These are phyloP conservation scores for Aquilaria yunnanensis DNA, from an alignment of 345 rosid species.

Conservation along the genomic window DNA sequence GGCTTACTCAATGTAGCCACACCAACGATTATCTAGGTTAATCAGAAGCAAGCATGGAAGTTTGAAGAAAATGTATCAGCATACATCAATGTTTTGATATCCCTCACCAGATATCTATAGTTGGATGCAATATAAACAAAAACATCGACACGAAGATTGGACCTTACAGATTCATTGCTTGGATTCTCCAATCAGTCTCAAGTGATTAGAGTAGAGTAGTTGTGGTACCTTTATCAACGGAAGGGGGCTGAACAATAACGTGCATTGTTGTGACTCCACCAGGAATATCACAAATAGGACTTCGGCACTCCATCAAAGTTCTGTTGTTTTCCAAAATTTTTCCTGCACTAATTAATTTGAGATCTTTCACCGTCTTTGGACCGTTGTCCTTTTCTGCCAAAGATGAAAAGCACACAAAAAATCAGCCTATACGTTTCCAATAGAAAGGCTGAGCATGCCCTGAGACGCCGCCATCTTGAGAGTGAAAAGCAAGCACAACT, in stretches of 20 bases:
- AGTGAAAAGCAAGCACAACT: too few species aligned
- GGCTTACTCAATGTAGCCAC: slow-evolving; percentile 3
- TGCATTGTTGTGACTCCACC: slow-evolving; percentile 97
- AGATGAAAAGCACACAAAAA: slow-evolving; percentile 2
- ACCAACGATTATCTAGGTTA: slow-evolving; percentile 7
- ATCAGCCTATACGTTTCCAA: slow-evolving; percentile 1
- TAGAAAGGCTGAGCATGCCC: not conserved
- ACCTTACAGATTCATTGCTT: not conserved
- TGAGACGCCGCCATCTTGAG: not conserved
- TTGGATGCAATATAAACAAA: not conserved
- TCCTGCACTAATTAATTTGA: slow-evolving; percentile 91
- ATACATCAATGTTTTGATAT: not conserved
- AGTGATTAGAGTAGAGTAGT: not conserved
- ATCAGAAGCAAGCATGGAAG: slow-evolving; percentile 7
- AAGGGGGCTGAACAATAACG: slow-evolving; percentile 80
- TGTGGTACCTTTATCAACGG: slow-evolving; percentile 60
- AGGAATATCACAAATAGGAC: slow-evolving; percentile 71
- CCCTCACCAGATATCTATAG: not conserved
- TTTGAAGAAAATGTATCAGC: slow-evolving; percentile 11
- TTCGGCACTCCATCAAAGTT: slow-evolving; percentile 73
- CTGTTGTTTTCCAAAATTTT: slow-evolving; percentile 84
- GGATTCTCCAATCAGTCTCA: not conserved
- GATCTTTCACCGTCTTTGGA: slow-evolving; percentile 83
- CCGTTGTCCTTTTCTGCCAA: slow-evolving; percentile 76
- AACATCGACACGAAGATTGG: not conserved